Base-by-base conservation (phyloP, 2,329 filamentous ascomycete genomes). In the Trichothecium sympodiale region DNA sequence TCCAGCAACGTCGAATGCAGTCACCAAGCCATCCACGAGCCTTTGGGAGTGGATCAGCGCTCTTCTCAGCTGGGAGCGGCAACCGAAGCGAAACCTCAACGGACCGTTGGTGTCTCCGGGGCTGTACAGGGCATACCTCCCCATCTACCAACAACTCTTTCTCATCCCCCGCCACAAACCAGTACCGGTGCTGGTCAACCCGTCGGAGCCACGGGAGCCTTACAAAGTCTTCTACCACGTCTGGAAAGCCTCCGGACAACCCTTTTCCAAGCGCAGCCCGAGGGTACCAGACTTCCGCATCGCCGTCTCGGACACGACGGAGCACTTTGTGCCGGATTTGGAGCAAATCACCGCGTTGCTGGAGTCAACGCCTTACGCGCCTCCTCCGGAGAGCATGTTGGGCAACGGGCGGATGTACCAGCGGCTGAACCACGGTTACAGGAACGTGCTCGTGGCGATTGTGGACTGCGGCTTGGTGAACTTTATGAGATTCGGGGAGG, bases 391-490 rank as follows among this genome's bases (percentile, higher is more conserved):
- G 35, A 43, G 48, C 3, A 53, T 51, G 50, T 53, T 54, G 27
- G 43, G 54, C 31, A 66, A 57, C 53, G 74, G 51, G 48, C 64
- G 53, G 52, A 58, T 88, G 44, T 91, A 93, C 52, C 74, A 80
- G 49, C 77, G 83, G 40, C 62, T 96, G 43, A 89, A 87, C 57
- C 78, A 94, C 49, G 91, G 87, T 2, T 78, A 81, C 54, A 74
- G 85, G 44, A 91, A 85, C 56, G 83, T 91, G 23, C 66, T 95
- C 25, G 55, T 98, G 17, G 91, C 88, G 0, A 74, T 96, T 3
- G 87, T 95, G 25, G 91, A 96, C 54, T 74, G 86, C 43, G 91
- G 91, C 0, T 70, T 96, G 16, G 81, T 88, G 31, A 96, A 89
- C 55, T 96, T 89, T 53, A 66, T 95, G 49, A 67, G 83, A 17